phyloP scores from a whole-genome alignment of 352 stramenopile genomes.

The Phytopythium ostracodes region DNA sequence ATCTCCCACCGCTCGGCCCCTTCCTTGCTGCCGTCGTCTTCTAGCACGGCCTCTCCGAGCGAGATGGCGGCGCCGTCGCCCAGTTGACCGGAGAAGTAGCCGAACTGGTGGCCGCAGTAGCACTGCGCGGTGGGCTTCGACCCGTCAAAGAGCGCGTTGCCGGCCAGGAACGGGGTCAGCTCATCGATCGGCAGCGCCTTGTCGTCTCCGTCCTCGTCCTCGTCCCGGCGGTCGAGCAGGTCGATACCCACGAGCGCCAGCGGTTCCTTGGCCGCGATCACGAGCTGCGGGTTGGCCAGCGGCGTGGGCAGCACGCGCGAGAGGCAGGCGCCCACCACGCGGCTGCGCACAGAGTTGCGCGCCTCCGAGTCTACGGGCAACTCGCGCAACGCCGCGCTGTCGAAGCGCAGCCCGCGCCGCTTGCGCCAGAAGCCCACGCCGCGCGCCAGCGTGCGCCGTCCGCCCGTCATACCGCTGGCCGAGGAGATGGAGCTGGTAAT shows the following conservation, averaged over 20 bases:
- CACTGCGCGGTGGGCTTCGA: conserved; percentile 83
- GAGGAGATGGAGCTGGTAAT: not conserved
- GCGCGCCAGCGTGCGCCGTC: conserved; percentile 4
- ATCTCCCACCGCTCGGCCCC: conserved; percentile 85
- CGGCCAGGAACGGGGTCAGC: conserved; percentile 55
- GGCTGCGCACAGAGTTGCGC: conserved; percentile 44
- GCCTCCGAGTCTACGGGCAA: conserved; percentile 54
- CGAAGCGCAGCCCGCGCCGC: conserved; percentile 27
- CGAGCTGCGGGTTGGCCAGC: conserved; percentile 51
- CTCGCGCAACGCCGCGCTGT: conserved; percentile 62
- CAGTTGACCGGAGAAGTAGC: conserved; percentile 89
- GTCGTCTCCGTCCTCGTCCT: conserved; percentile 4
- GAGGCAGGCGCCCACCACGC: conserved; percentile 55
- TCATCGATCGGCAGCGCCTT: conserved; percentile 32
- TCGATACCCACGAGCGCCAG: conserved; percentile 64
- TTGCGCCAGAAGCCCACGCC: conserved; percentile 43
- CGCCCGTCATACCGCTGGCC: not conserved
- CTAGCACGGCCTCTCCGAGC: conserved; percentile 72
- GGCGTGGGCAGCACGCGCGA: conserved; percentile 57
- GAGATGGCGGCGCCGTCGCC: conserved; percentile 89
- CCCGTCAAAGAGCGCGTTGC: conserved; percentile 70
- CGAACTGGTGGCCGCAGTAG: conserved; percentile 92
- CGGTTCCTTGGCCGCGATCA: conserved; percentile 43
- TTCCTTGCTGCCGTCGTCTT: conserved; percentile 8
- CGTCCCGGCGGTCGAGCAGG: conserved; percentile 12